phyloP scores from a whole-genome alignment of 2,329 filamentous ascomycete species.

The Ophiocordyceps unilateralis region DNA sequence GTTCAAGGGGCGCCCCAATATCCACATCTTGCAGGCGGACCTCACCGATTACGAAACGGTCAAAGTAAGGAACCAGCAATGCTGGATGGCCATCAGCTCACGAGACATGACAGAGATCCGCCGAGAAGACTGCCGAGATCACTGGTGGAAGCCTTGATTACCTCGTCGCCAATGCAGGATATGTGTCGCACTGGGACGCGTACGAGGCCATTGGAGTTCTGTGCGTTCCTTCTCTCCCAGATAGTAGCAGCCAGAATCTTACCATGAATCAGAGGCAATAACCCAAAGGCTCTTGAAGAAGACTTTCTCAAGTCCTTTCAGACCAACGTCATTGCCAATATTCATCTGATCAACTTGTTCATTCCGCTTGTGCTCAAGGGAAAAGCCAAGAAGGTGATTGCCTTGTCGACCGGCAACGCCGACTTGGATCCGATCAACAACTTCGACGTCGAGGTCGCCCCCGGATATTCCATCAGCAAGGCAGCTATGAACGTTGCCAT shows the following conservation, averaged over 20 bases:
- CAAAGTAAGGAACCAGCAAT: slow-evolving; percentile 2
- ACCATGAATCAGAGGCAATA: background rate
- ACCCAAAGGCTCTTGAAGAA: background rate
- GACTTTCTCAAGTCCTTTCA: slow-evolving; percentile 13
- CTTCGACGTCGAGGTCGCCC: slow-evolving; percentile 13
- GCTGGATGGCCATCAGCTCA: background rate
- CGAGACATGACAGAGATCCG: slow-evolving; percentile 11
- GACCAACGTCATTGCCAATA: slow-evolving; percentile 32
- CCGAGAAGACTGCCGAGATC: slow-evolving; percentile 2
- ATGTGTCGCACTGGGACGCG: slow-evolving; percentile 11
- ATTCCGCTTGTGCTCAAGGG: slow-evolving; percentile 34
- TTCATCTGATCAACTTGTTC: slow-evolving; percentile 35
- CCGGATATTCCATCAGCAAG: slow-evolving; percentile 31
- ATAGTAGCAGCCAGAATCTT: background rate
- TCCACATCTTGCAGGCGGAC: slow-evolving; percentile 29
- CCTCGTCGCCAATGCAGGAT: slow-evolving; percentile 30
- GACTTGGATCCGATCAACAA: slow-evolving; percentile 26
- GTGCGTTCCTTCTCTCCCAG: slow-evolving; percentile 13
- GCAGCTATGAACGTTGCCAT: slow-evolving; percentile 33
- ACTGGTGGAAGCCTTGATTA: slow-evolving; percentile 26
- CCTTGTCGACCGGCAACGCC: slow-evolving; percentile 28
- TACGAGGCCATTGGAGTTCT: slow-evolving; percentile 18
- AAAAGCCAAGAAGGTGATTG: slow-evolving; percentile 33
- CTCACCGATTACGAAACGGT: slow-evolving; percentile 16
- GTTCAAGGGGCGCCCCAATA: slow-evolving; percentile 19